Percentiles rank a stretch among this genome's conserved stretches.
phyloP scores from a whole-genome alignment of 768 basidiomycete species.

The Suillus spraguei region DNA sequence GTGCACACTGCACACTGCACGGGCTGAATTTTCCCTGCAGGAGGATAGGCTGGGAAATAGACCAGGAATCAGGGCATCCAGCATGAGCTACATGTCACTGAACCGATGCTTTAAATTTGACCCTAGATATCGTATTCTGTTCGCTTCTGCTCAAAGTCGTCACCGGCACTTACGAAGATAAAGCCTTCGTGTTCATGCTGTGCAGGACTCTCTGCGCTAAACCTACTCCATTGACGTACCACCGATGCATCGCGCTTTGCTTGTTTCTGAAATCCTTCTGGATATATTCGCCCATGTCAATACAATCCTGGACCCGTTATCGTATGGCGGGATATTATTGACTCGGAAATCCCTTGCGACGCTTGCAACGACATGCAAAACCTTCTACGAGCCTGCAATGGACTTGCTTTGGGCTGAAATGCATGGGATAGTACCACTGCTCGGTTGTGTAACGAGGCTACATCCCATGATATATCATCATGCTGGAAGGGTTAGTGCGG shows the following conservation, averaged over 20 bases:
- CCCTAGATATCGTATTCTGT: neutral
- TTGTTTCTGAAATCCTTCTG: constrained; percentile 1
- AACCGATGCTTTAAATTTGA: neutral
- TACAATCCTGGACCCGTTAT: neutral
- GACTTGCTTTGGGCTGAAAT: neutral
- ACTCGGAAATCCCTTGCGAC: constrained; percentile 1
- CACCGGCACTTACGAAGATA: neutral
- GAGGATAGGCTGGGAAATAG: constrained; percentile 3
- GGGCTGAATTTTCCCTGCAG: neutral
- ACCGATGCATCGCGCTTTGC: neutral
- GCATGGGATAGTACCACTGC: neutral
- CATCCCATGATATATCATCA: constrained; percentile 6
- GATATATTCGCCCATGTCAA: constrained; percentile 3
- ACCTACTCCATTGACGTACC: neutral
- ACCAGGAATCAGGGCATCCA: neutral
- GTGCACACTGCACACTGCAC: neutral
- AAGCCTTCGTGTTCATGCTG: neutral
- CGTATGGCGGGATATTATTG: constrained; percentile 1
- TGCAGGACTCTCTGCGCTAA: neutral
- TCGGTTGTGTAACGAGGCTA: constrained; percentile 4
- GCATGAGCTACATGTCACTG: neutral
- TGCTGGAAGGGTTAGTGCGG: neutral
- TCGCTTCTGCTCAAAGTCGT: neutral
- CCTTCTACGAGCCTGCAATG: constrained; percentile 3
- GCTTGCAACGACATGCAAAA: neutral